Evolutionary conservation across 345 rosid species (phyloP).

Genomic region (Capsella bursapastoris): DNA sequence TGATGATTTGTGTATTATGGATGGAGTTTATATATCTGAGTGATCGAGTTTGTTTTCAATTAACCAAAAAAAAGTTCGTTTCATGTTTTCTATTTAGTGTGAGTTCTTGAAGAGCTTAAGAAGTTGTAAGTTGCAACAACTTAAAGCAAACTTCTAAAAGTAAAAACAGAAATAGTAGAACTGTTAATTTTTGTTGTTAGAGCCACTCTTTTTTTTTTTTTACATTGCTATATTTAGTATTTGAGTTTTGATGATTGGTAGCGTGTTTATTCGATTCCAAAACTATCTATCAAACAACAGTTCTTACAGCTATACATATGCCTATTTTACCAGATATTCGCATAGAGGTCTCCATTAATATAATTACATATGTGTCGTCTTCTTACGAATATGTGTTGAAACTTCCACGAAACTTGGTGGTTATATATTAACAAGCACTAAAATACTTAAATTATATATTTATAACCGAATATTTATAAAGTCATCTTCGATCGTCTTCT

Average conservation of each 20-base stretch:
- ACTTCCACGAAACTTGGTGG: constrained; percentile 8
- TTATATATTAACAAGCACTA: constrained; percentile 19
- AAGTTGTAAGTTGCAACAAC: constrained; percentile 41
- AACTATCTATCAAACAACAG: neutral
- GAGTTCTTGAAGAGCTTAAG: constrained; percentile 26
- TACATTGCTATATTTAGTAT: constrained; percentile 28
- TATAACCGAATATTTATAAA: neutral
- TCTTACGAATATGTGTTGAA: neutral
- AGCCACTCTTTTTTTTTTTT: neutral
- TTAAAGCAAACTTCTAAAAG: constrained; percentile 35
- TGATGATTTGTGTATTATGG: neutral
- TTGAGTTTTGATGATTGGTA: neutral
- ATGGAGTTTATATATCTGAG: constrained; percentile 31
- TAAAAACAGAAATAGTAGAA: constrained; percentile 20
- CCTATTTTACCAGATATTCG: too few relatives aligned
- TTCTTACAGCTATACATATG: neutral
- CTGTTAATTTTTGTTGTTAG: constrained; percentile 18
- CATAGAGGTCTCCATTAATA: neutral
- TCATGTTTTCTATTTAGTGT: constrained; percentile 40
- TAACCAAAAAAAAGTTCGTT: constrained; percentile 25
- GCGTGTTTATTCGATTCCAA: constrained; percentile 15
- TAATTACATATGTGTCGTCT: neutral
- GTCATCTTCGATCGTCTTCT: neutral
- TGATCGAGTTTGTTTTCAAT: constrained; percentile 20
- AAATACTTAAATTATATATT: neutral